These are phyloP conservation scores for Theileria orientalis DNA, from an alignment of 169 alveolate genomes.

Conservation along the genomic window DNA sequence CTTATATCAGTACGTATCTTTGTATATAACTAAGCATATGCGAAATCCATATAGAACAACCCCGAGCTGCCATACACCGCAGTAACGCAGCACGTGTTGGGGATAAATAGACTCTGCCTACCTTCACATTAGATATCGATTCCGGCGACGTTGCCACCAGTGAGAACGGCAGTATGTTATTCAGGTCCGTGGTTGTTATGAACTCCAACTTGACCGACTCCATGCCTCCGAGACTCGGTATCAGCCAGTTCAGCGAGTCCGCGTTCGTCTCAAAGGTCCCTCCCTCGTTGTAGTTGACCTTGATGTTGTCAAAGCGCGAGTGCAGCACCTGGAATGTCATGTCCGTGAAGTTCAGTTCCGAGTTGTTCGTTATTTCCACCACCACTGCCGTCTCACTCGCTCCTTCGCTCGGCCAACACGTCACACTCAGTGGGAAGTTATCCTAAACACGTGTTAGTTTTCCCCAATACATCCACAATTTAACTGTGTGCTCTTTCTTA, in stretches of 20 bases:
- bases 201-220: constrained; percentile 53
- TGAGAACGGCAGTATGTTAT: constrained; percentile 61
- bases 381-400: constrained; percentile 44
- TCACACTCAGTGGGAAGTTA: constrained; percentile 48
- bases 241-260: constrained; percentile 57
- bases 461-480: not conserved
- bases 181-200: constrained; percentile 42
- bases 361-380: constrained; percentile 49
- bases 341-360: constrained; percentile 17
- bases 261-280: constrained; percentile 39
- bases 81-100: no score
- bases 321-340: constrained; percentile 49
- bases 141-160: constrained; percentile 34
- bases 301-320: constrained; percentile 42
- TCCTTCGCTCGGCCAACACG: constrained; percentile 59
- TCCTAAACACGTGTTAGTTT: constrained; percentile 1
- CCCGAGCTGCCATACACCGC: no score
- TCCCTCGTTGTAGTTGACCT: constrained; percentile 36
- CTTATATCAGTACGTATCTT: no score
- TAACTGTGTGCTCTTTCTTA: constrained; percentile 7
- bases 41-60: no score
- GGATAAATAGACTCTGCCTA: no score
- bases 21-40: no score
- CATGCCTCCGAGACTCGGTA: constrained; percentile 11
- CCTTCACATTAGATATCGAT: constrained; percentile 47